phyloP scores from a whole-genome alignment of 805 yeast species.

The Yarrowia keelungensis region DNA sequence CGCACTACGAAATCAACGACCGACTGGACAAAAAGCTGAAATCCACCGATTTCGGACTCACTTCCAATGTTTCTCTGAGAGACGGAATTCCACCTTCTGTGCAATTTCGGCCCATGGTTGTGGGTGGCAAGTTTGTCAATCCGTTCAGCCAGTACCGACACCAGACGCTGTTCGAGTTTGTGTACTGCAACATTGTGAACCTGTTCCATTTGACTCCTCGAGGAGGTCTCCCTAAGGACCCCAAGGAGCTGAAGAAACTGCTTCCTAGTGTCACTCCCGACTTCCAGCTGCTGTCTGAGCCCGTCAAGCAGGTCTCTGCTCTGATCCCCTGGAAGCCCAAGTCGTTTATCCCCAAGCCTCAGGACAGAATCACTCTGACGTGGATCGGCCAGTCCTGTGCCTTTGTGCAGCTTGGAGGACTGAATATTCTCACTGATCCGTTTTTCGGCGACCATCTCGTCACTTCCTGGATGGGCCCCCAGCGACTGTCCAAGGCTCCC shows the following conservation, averaged over 20 bases:
- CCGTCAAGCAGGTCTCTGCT: slow-evolving; percentile 41
- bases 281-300: slow-evolving; percentile 53
- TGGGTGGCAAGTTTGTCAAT: slow-evolving; percentile 83
- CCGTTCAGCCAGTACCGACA: slow-evolving; percentile 91
- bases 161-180: slow-evolving; percentile 87
- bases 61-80: slow-evolving; percentile 38
- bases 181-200: slow-evolving; percentile 74
- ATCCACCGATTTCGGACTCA: slow-evolving; percentile 17
- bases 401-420: slow-evolving; percentile 68
- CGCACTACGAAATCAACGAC: slow-evolving; percentile 60
- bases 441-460: slow-evolving; percentile 72
- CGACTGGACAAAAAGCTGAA: slow-evolving; percentile 51
- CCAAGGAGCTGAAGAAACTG: slow-evolving; percentile 57
- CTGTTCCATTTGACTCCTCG: slow-evolving; percentile 65
- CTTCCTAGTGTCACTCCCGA: slow-evolving; percentile 70
- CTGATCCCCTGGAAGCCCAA: slow-evolving; percentile 46
- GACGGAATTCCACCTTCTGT: slow-evolving; percentile 42
- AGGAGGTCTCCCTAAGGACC: slow-evolving; percentile 63
- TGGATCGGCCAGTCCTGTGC: slow-evolving; percentile 97
- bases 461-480: slow-evolving; percentile 74
- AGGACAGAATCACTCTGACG: slow-evolving; percentile 65
- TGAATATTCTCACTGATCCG: slow-evolving; percentile 88
- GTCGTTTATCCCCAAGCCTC: slow-evolving; percentile 41
- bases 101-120: slow-evolving; percentile 56
- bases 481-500: slow-evolving; percentile 81